Percentiles rank a stretch among this genome's conserved stretches.
Evolutionary conservation across 768 basidiomycete genomes (phyloP).

Genomic region (Xanthoconium stramineum): DNA sequence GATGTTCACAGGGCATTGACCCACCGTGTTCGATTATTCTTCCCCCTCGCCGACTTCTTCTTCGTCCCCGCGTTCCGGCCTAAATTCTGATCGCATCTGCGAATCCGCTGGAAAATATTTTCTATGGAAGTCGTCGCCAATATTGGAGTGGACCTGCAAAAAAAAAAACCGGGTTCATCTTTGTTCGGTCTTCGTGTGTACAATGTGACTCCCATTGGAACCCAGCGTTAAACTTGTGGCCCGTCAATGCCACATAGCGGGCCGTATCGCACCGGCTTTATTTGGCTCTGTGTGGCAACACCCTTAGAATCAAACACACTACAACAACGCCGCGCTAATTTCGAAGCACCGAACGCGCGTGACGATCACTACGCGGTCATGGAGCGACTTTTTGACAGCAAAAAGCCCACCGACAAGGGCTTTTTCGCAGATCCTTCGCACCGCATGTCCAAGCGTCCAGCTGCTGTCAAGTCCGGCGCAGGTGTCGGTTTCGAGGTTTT

Average conservation of each 20-base stretch:
- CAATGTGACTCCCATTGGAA: not conserved
- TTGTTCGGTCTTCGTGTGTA: not conserved
- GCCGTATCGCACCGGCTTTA: conserved; percentile 1
- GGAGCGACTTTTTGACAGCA: conserved; percentile 15
- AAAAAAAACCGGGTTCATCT: not conserved
- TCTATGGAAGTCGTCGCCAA: conserved; percentile 6
- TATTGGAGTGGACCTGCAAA: not conserved
- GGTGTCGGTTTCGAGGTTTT: conserved; percentile 27
- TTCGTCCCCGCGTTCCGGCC: not conserved
- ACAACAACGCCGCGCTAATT: conserved; percentile 28
- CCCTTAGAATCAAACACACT: conserved; percentile 25
- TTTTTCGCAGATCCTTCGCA: conserved; percentile 14
- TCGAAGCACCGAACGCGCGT: not conserved
- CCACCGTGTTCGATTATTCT: not conserved
- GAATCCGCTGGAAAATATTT: conserved; percentile 13
- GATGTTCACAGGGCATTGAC: conserved; percentile 3
- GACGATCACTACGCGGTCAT: conserved; percentile 10
- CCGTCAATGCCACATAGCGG: not conserved
- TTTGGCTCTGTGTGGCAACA: conserved; percentile 22
- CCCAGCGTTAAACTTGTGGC: not conserved
- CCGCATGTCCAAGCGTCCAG: conserved; percentile 26
- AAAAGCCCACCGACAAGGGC: not conserved
- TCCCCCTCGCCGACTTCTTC: not conserved
- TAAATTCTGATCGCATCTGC: conserved; percentile 7
- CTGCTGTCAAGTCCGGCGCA: conserved; percentile 22